These are phyloP conservation scores for Tuber indicum DNA, from an alignment of 495 filamentous ascomycete genomes.

Conservation along the genomic window DNA sequence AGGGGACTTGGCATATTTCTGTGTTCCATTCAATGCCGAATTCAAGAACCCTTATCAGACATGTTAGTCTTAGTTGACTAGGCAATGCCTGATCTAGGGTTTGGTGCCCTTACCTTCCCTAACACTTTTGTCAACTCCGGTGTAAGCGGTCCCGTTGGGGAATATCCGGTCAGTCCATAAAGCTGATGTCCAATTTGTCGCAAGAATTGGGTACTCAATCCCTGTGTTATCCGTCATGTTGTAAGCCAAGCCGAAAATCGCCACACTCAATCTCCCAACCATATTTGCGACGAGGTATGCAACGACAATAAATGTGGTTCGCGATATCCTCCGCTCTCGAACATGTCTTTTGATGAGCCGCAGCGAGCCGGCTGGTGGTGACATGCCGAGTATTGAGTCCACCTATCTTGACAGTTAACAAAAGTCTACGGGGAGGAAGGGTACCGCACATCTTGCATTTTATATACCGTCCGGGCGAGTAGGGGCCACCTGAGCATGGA, in stretches of 20 bases:
- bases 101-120: neutral
- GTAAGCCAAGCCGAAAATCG: neutral
- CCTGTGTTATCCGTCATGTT: neutral
- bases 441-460: no score
- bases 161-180: neutral
- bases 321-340: no score
- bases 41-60: neutral
- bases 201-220: neutral
- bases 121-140: neutral
- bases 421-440: no score
- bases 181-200: neutral
- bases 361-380: no score
- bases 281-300: no score
- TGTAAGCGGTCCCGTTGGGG: accelerated
- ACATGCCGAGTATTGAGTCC: no score
- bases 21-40: neutral
- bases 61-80: neutral
- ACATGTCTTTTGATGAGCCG: no score
- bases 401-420: no score
- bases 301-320: no score
- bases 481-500: no score
- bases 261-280: neutral
- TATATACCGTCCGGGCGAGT: no score
- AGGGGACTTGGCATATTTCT: neutral
- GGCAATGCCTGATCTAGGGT: no score